These are phyloP conservation scores for Trametes cingulata DNA, from an alignment of 768 basidiomycete genomes.

Conservation along the genomic window DNA sequence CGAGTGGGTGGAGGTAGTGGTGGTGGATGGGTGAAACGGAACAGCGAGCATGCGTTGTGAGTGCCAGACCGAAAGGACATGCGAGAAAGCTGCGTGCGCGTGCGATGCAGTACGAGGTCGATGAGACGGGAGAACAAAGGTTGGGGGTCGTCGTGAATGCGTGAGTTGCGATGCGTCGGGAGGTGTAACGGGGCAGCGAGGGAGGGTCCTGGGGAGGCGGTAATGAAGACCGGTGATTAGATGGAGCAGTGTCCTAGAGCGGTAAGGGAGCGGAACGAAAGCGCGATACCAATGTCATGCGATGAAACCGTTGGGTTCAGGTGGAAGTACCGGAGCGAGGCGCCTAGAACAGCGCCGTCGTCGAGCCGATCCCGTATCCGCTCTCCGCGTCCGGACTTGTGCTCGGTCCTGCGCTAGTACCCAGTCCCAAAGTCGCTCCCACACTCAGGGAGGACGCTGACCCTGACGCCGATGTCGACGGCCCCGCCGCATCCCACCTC, in stretches of 20 bases:
- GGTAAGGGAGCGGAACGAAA: background rate
- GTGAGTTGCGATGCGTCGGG: background rate
- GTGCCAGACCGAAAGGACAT: background rate
- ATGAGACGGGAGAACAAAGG: background rate
- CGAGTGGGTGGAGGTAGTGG: background rate
- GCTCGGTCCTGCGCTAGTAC: constrained; percentile 1
- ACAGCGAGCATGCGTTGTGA: constrained; percentile 5
- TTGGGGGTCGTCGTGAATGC: constrained; percentile 5
- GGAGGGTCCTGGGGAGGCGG: background rate
- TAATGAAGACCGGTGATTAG: constrained; percentile 1
- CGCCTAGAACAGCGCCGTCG: constrained; percentile 20
- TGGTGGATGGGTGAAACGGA: background rate
- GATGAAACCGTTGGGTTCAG: no score
- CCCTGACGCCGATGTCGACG: background rate
- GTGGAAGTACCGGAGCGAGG: no score
- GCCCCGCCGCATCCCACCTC: constrained; percentile 16
- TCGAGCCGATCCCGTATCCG: constrained; percentile 20
- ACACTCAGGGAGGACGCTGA: background rate
- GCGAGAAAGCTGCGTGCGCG: background rate
- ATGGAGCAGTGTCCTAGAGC: constrained; percentile 14
- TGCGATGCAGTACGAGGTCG: background rate
- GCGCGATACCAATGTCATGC: background rate
- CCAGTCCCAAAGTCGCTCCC: background rate
- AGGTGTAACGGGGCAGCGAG: background rate
- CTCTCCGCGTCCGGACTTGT: constrained; percentile 4